phyloP scores from a whole-genome alignment of 768 basidiomycete genomes.

The Hydnomerulius pinastri region DNA sequence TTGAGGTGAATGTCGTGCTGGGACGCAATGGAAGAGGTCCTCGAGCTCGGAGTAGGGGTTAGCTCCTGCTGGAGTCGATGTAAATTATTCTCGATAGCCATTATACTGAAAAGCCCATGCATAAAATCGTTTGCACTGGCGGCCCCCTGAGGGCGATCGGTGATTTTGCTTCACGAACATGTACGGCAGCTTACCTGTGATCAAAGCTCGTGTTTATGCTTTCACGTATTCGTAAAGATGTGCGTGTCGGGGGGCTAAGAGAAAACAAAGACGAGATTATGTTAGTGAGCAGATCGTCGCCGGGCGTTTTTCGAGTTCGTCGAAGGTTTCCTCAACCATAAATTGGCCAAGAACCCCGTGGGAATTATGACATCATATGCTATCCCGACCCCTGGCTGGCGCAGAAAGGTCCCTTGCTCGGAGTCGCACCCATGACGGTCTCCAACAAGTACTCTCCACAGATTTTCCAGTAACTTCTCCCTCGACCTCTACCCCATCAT shows the following conservation, averaged over 20 bases:
- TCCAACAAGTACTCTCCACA: no score
- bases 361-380: conserved; percentile 8
- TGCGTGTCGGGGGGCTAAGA: neutral
- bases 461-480: no score
- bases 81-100: conserved; percentile 1
- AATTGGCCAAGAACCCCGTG: neutral
- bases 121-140: neutral
- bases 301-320: no score
- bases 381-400: neutral
- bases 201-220: conserved; percentile 8
- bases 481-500: no score
- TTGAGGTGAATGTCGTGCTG: neutral
- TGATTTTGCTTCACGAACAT: neutral
- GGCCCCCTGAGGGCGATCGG: neutral
- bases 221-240: neutral
- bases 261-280: neutral
- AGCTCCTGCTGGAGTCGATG: neutral
- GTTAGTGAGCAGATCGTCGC: no score
- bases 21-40: neutral
- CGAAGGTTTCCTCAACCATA: no score
- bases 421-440: no score
- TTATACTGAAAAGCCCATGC: neutral
- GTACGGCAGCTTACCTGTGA: neutral
- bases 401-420: neutral
- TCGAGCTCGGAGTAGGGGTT: neutral